Percentiles rank a stretch among this genome's conserved stretches.
These are phyloP conservation scores for Plasmodium blacklocki DNA, from an alignment of 169 alveolate species.

Conservation along the genomic window DNA sequence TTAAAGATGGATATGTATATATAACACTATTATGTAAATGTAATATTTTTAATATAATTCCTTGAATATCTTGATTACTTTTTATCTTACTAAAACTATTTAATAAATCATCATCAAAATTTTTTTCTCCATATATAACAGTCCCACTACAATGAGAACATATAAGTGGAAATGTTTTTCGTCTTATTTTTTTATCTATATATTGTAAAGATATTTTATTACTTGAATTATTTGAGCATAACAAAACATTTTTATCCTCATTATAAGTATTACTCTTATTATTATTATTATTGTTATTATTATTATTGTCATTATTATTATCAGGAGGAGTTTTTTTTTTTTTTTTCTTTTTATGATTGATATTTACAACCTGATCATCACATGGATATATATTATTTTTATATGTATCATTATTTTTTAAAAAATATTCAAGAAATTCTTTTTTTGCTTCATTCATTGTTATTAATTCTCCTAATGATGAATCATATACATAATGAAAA, in stretches of 20 bases:
- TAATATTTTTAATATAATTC: constrained; percentile 82
- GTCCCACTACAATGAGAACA: constrained; percentile 95
- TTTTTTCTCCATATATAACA: constrained; percentile 93
- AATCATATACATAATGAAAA: constrained; percentile 77
- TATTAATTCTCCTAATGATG: constrained; percentile 74
- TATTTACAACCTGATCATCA: neutral
- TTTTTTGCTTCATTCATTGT: constrained; percentile 55
- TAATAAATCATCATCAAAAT: constrained; percentile 86
- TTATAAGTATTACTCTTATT: neutral
- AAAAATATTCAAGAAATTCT: constrained; percentile 69
- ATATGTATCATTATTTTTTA: neutral
- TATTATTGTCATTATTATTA: neutral
- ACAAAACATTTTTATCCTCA: neutral
- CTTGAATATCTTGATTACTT: constrained; percentile 91
- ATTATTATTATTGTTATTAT: neutral
- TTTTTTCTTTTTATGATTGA: neutral
- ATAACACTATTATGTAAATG: constrained; percentile 29
- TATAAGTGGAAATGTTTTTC: constrained; percentile 79
- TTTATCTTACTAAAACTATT: constrained; percentile 89
- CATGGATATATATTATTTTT: neutral
- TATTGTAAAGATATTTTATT: neutral
- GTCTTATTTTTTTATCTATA: neutral
- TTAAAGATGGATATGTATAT: constrained; percentile 8
- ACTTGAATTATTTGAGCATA: too few species aligned
- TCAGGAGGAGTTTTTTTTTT: neutral